phyloP scores from a whole-genome alignment of 2,329 filamentous ascomycete species.

The Akanthomyces uredinophilus region DNA sequence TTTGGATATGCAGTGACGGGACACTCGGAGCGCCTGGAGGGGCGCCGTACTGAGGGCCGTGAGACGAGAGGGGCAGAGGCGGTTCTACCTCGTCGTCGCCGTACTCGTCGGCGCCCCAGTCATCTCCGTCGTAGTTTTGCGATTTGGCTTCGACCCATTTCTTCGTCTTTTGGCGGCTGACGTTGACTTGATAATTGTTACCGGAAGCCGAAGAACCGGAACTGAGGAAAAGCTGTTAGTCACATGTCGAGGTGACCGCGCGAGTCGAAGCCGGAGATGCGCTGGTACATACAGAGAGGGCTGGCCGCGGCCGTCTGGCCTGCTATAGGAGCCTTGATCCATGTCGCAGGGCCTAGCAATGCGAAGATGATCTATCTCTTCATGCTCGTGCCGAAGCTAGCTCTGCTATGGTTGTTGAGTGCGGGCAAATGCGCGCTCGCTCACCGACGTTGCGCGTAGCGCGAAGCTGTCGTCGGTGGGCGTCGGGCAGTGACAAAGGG shows the following conservation, averaged over 20 bases:
- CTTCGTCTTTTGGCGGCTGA: constrained; percentile 83
- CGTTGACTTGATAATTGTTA: constrained; percentile 68
- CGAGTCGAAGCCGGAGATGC: neutral
- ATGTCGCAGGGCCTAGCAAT: neutral
- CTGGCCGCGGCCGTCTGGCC: constrained; percentile 13
- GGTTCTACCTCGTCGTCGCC: constrained; percentile 46
- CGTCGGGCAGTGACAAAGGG: constrained; percentile 1
- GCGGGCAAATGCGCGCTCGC: neutral
- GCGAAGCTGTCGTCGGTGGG: neutral
- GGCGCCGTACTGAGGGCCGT: constrained; percentile 4
- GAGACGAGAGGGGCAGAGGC: neutral
- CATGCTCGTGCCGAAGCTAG: neutral
- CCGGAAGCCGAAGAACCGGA: constrained; percentile 11
- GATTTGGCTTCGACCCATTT: constrained; percentile 92
- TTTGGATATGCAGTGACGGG: constrained; percentile 24
- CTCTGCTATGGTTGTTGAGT: neutral
- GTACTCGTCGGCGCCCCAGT: constrained; percentile 75
- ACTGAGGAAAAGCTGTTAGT: neutral
- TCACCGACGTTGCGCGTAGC: neutral
- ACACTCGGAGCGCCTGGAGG: neutral
- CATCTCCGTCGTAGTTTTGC: constrained; percentile 84
- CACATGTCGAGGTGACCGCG: neutral
- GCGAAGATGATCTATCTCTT: neutral
- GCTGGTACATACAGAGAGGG: constrained; percentile 7
- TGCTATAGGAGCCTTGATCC: constrained; percentile 15